These are phyloP conservation scores for Phytophthora lateralis DNA, from an alignment of 352 stramenopile genomes.

Conservation along the genomic window DNA sequence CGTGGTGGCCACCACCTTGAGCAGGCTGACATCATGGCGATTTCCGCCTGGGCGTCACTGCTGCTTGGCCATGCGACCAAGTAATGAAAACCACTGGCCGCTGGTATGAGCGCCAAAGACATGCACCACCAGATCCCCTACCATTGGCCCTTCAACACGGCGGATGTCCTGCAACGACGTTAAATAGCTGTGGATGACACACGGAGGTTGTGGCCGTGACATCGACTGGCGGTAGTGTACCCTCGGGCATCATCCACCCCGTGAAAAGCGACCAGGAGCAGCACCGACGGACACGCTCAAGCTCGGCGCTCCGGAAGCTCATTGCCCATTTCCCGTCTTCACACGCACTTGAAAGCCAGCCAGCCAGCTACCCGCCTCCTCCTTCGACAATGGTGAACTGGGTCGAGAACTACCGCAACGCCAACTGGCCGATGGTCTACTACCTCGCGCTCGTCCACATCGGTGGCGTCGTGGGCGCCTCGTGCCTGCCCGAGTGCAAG, in stretches of 20 bases:
- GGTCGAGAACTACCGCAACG: conserved; percentile 74
- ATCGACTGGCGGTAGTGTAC: conserved; percentile 31
- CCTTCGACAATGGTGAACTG: conserved; percentile 50
- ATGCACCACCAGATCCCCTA: conserved; percentile 22
- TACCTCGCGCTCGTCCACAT: conserved; percentile 96
- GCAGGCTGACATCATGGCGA: conserved; percentile 39
- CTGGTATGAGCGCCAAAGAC: conserved; percentile 21
- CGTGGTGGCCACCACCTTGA: neutral
- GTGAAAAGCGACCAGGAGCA: neutral
- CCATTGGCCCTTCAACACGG: conserved; percentile 7
- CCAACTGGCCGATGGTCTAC: conserved; percentile 99
- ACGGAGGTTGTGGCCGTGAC: conserved; percentile 18
- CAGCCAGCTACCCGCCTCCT: neutral
- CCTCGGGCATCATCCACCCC: conserved; percentile 21
- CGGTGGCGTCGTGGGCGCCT: conserved; percentile 90
- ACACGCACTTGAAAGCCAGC: conserved; percentile 9
- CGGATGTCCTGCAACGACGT: conserved; percentile 5
- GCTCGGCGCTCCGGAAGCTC: conserved; percentile 10
- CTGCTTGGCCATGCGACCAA: conserved; percentile 33
- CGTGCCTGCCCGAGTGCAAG: conserved; percentile 91
- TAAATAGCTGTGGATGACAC: conserved; percentile 37
- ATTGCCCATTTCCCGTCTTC: conserved; percentile 37
- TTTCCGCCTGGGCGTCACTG: conserved; percentile 25
- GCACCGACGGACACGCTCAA: neutral
- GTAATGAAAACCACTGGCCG: conserved; percentile 14